These are phyloP conservation scores for Camellia japonica DNA, from an alignment of 148 eudicot genomes.

Conservation along the genomic window DNA sequence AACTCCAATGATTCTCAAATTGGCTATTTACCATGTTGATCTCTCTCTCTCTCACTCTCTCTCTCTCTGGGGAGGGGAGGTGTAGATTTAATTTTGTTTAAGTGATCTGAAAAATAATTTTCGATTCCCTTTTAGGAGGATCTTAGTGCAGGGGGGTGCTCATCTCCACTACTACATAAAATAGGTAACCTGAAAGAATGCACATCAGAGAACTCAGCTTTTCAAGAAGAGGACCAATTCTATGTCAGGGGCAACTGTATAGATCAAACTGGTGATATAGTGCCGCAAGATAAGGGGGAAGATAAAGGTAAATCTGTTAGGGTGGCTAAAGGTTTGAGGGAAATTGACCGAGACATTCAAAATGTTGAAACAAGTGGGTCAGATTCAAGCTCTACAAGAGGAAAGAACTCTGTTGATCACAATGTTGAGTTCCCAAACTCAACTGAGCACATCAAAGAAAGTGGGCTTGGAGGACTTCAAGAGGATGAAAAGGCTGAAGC, in stretches of 20 bases:
- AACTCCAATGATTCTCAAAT: not conserved
- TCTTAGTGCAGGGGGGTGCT: conserved; percentile 36
- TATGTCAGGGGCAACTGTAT: conserved; percentile 23
- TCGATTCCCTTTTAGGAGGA: conserved; percentile 43
- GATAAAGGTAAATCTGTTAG: conserved; percentile 27
- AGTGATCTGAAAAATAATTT: conserved; percentile 2
- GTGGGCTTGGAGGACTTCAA: conserved; percentile 29
- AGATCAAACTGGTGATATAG: conserved; percentile 36
- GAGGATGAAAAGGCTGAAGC: conserved; percentile 57
- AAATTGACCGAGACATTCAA: conserved; percentile 37
- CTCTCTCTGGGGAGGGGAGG: conserved; percentile 2
- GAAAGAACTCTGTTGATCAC: conserved; percentile 38
- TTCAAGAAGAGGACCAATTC: conserved; percentile 42
- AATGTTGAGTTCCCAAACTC: conserved; percentile 34
- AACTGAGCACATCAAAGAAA: conserved; percentile 30
- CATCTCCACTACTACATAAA: conserved; percentile 30
- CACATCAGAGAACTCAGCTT: conserved; percentile 47
- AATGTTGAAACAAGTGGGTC: conserved; percentile 71
- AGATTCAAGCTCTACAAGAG: conserved; percentile 67
- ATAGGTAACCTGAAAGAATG: conserved; percentile 51
- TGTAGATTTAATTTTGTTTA: conserved; percentile 8
- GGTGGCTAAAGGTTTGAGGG: conserved; percentile 28
- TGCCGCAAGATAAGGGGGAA: conserved; percentile 29
- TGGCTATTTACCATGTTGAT: not conserved
- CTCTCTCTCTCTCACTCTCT: not conserved